These are phyloP conservation scores for Abelmoschus esculentus DNA, from an alignment of 345 rosid species.

Conservation along the genomic window DNA sequence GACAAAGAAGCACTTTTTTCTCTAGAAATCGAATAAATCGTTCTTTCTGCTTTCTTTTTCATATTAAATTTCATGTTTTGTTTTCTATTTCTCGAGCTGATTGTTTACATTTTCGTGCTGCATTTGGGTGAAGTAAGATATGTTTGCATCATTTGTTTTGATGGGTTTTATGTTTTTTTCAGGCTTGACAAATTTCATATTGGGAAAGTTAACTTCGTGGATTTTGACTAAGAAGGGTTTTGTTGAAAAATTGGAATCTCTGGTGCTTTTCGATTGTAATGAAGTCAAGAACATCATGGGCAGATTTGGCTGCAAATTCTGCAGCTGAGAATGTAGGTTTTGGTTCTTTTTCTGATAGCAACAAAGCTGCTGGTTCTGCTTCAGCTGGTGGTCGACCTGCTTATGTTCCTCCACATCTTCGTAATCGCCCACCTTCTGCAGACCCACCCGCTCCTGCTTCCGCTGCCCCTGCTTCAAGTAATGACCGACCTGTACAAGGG, in stretches of 20 bases:
- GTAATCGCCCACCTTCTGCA: slow-evolving; percentile 32
- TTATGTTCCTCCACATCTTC: slow-evolving; percentile 80
- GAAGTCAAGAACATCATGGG: slow-evolving; percentile 80
- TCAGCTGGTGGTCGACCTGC: slow-evolving; percentile 37
- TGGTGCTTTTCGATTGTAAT: slow-evolving; percentile 25
- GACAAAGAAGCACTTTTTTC: not conserved
- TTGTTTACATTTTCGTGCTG: slow-evolving; percentile 8
- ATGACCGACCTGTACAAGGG: slow-evolving; percentile 38
- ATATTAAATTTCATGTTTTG: not conserved
- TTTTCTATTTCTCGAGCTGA: not conserved
- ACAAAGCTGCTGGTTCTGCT: slow-evolving; percentile 26
- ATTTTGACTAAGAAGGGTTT: slow-evolving; percentile 4
- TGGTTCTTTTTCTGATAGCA: slow-evolving; percentile 37
- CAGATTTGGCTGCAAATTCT: slow-evolving; percentile 81
- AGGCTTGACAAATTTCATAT: slow-evolving; percentile 11
- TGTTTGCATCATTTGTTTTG: not conserved
- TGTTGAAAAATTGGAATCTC: not conserved
- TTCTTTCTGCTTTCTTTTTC: not conserved
- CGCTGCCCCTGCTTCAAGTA: slow-evolving; percentile 31
- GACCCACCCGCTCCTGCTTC: slow-evolving; percentile 41
- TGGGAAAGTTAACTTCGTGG: not conserved
- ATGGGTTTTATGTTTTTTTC: slow-evolving; percentile 3
- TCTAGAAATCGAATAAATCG: not conserved
- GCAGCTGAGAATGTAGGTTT: slow-evolving; percentile 56
- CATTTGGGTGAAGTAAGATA: not conserved